These are phyloP conservation scores for Calycina herbarum DNA, from an alignment of 2,329 filamentous ascomycete genomes.

Conservation along the genomic window DNA sequence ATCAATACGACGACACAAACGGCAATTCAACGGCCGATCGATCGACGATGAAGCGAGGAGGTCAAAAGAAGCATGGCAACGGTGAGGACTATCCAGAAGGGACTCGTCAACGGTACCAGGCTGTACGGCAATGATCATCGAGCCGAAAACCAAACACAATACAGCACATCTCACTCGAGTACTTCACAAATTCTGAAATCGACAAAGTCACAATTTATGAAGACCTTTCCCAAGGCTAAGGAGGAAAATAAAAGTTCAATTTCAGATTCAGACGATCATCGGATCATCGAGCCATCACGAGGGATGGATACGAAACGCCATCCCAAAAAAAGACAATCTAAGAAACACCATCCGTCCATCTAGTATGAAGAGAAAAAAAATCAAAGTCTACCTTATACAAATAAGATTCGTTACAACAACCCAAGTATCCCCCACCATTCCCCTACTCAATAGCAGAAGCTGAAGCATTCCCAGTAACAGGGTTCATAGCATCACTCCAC, in stretches of 20 bases:
- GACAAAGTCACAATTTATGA: background rate
- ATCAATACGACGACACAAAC: background rate
- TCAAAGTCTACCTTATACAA: background rate
- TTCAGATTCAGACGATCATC: background rate
- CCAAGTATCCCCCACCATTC: background rate
- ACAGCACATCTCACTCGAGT: background rate
- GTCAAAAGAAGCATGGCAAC: no score
- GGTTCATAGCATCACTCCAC: conserved; percentile 72
- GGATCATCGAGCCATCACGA: conserved; percentile 1
- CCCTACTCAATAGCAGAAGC: conserved; percentile 55
- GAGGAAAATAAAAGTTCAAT: background rate
- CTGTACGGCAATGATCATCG: no score
- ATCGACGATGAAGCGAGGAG: no score
- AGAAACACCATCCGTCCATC: background rate
- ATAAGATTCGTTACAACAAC: conserved; percentile 12
- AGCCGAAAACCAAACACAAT: no score
- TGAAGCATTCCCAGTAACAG: conserved; percentile 55
- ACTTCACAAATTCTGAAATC: background rate
- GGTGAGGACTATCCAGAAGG: no score
- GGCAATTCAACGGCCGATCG: background rate
- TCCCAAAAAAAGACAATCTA: background rate
- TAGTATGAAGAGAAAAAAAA: background rate
- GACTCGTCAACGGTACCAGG: no score
- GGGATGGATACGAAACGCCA: conserved; percentile 8
- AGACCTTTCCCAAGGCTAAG: background rate